These are phyloP conservation scores for Ophiosphaerella narmari DNA, from an alignment of 2,329 filamentous ascomycete species.

Conservation along the genomic window DNA sequence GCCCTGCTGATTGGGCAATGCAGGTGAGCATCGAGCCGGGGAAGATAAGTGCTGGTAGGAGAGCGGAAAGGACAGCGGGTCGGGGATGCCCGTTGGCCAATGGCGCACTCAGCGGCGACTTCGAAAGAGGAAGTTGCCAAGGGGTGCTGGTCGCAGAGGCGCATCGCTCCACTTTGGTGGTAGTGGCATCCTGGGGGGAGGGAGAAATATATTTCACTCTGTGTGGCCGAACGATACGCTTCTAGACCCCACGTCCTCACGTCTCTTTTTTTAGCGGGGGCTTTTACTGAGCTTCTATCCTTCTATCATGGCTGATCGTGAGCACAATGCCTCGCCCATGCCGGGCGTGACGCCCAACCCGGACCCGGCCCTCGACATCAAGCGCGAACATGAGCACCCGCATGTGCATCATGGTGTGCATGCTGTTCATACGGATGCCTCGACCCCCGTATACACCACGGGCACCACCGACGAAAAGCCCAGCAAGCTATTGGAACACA, in stretches of 20 bases:
- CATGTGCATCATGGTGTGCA: slow-evolving; percentile 45
- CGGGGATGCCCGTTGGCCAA: slow-evolving; percentile 37
- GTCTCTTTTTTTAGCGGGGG: slow-evolving; percentile 14
- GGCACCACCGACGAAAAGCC: slow-evolving; percentile 43
- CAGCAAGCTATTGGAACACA: slow-evolving; percentile 40
- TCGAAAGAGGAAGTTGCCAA: slow-evolving; percentile 46
- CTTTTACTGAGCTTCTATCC: slow-evolving; percentile 9
- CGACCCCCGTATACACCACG: slow-evolving; percentile 35
- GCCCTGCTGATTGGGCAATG: too few species aligned
- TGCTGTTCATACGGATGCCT: slow-evolving; percentile 36
- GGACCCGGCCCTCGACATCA: slow-evolving; percentile 46
- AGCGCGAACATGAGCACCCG: slow-evolving; percentile 44
- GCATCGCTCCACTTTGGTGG: slow-evolving; percentile 27
- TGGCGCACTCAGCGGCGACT: slow-evolving; percentile 11
- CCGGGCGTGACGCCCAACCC: slow-evolving; percentile 37
- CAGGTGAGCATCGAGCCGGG: too few species aligned
- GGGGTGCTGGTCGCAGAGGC: slow-evolving; percentile 1
- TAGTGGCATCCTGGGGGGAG: slow-evolving; percentile 32
- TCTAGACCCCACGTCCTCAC: slow-evolving; percentile 16
- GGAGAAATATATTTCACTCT: slow-evolving; percentile 40
- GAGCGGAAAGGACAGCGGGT: slow-evolving; percentile 17
- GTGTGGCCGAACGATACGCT: slow-evolving; percentile 11
- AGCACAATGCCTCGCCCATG: slow-evolving; percentile 45
- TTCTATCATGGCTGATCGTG: slow-evolving; percentile 43
- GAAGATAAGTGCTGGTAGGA: too few species aligned